These are phyloP conservation scores for Leishmania turanica DNA, from an alignment of 208 protist species.

Conservation along the genomic window DNA sequence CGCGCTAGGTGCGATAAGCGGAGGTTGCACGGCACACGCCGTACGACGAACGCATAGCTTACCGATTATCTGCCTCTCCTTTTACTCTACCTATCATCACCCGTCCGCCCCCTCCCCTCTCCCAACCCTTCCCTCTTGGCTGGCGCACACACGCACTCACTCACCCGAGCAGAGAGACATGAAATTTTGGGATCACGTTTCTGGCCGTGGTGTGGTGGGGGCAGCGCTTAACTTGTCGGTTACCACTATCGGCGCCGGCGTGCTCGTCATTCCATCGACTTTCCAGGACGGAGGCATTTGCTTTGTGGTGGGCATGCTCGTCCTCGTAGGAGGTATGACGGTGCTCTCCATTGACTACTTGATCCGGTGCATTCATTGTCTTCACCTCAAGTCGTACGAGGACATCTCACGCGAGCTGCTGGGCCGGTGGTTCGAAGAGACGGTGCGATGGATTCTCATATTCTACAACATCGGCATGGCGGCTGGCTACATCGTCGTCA, in stretches of 20 bases:
- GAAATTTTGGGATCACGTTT: constrained; percentile 18
- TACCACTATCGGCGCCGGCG: constrained; percentile 71
- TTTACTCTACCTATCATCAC: neutral
- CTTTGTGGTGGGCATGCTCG: constrained; percentile 43
- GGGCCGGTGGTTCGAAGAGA: constrained; percentile 61
- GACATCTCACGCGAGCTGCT: constrained; percentile 77
- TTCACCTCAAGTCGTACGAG: constrained; percentile 77
- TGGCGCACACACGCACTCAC: neutral
- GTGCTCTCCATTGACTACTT: constrained; percentile 82
- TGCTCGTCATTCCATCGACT: constrained; percentile 63
- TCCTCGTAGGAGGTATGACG: constrained; percentile 49
- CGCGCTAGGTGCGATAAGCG: neutral
- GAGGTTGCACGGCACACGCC: neutral
- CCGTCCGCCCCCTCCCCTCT: neutral
- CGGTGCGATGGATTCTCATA: constrained; percentile 76
- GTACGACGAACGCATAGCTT: neutral
- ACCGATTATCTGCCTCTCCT: neutral
- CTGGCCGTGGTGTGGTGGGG: constrained; percentile 32
- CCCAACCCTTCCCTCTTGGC: neutral
- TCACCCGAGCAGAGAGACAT: neutral
- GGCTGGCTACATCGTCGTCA: constrained; percentile 77
- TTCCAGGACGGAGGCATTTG: constrained; percentile 71
- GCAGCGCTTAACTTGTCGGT: constrained; percentile 68
- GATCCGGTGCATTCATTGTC: constrained; percentile 57
- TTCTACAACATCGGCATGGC: constrained; percentile 71